Base-by-base conservation (phyloP, 139 green algal genomes). In the Mesotaenium endlicherianum region DNA sequence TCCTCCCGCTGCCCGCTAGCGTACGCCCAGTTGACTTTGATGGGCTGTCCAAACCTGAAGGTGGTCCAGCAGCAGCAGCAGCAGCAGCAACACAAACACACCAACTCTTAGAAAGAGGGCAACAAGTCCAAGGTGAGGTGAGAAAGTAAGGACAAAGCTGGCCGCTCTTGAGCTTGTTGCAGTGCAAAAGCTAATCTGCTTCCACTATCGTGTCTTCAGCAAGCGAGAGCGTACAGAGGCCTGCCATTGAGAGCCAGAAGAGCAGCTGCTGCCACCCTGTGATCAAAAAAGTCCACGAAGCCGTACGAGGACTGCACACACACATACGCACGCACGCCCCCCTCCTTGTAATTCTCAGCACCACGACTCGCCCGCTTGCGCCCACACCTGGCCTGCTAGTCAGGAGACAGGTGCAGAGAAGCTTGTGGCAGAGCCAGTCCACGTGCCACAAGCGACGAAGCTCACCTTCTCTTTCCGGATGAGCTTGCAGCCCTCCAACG, bases 231-330 rank as follows among this genome's bases (percentile, higher is more conserved):
- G 39, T 85, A 85, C 78, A 85, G 69, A 16, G 36, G 64, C 2
- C 78, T 82, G 47, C 78, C 78, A 40, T 85, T 85, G 38, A 85
- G 78, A 17, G 78, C 64, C 34, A 85, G 0, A n/a, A 85, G 78
- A 16, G 78, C 78, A 43, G 78, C 78, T 81, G 76, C 72, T 38
- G 78, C 78, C 38, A 36, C 55, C 30, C 68, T 47, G 38, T 85
- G 78, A 75, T 85, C 78, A 84, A 85, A 85, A 17, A 55, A 85
- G 74, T 85, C 78, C 67, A 85, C 78, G 75, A 85, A 85, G 30
- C 78, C 78, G 38, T 85, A 85, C 26, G 78, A 85, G 26, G 78
- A 85, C 78, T 85, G 78, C 53, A 64, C 53, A 64, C 20, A 64
- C 20, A 20, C n/a, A n/a, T n/a, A n/a, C n/a, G n/a, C n/a, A n/a